Evolutionary conservation across 352 stramenopile species (phyloP).

Genomic region (Globisporangium splendens): DNA sequence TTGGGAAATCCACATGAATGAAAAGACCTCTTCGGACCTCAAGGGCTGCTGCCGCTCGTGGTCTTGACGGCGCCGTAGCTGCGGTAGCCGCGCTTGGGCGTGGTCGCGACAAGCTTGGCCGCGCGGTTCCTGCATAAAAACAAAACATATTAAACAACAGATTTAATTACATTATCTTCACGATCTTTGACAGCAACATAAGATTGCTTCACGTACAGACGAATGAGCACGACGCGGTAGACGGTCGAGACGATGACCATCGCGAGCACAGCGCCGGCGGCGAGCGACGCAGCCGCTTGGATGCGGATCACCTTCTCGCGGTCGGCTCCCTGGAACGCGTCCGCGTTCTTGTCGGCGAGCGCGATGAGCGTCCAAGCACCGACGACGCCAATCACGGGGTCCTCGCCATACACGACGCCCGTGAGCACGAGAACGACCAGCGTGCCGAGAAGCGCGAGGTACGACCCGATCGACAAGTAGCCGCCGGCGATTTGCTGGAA

Average conservation of each 20-base stretch:
- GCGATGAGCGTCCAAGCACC: constrained; percentile 45
- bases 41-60: constrained; percentile 5
- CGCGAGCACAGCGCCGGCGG: constrained; percentile 22
- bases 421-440: constrained; percentile 38
- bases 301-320: constrained; percentile 32
- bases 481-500: constrained; percentile 34
- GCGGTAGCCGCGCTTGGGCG: constrained; percentile 16
- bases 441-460: constrained; percentile 40
- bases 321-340: constrained; percentile 16
- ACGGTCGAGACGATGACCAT: constrained; percentile 30
- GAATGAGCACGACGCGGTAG: constrained; percentile 20
- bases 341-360: constrained; percentile 39
- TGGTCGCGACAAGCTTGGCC: constrained; percentile 13
- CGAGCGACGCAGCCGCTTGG: constrained; percentile 38
- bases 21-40: background rate
- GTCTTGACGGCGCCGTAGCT: constrained; percentile 15
- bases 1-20: background rate
- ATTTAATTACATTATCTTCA: background rate
- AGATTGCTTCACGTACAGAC: constrained; percentile 5
- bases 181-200: background rate
- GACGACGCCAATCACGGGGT: constrained; percentile 54
- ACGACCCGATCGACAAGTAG: constrained; percentile 34
- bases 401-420: constrained; percentile 42
- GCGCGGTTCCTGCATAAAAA: constrained; percentile 11
- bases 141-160: background rate